Evolutionary conservation across 208 protist genomes (phyloP).

Genomic region (Trypanosoma platydactyli): DNA sequence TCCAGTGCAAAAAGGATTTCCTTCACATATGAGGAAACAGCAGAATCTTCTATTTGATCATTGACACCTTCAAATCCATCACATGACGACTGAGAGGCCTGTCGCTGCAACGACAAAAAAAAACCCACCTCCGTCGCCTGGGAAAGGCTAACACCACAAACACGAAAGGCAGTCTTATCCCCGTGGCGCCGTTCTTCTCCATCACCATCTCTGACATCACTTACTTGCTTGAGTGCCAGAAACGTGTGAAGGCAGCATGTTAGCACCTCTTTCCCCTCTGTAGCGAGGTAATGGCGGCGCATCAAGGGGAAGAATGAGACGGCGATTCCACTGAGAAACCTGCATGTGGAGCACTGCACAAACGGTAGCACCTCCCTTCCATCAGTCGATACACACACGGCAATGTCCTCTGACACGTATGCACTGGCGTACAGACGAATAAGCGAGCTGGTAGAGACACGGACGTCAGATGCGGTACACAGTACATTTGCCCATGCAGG

Average conservation of each 20-base stretch:
- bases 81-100: slow-evolving; percentile 1
- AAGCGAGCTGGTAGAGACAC: slow-evolving; percentile 15
- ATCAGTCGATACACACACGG: background rate
- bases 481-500: slow-evolving; percentile 16
- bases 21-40: slow-evolving; percentile 44
- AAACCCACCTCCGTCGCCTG: slow-evolving; percentile 67
- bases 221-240: slow-evolving; percentile 22
- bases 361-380: background rate
- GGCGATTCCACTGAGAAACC: slow-evolving; percentile 30
- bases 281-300: slow-evolving; percentile 55
- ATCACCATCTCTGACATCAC: slow-evolving; percentile 16
- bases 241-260: slow-evolving; percentile 11
- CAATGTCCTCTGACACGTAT: slow-evolving; percentile 4
- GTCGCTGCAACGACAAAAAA: slow-evolving; percentile 47
- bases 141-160: slow-evolving; percentile 52
- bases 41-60: slow-evolving; percentile 1
- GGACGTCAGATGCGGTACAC: background rate
- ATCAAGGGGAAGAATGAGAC: slow-evolving; percentile 39
- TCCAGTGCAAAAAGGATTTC: slow-evolving; percentile 63
- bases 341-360: slow-evolving; percentile 6
- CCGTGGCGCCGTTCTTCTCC: slow-evolving; percentile 1
- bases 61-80: background rate
- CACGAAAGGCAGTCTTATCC: slow-evolving; percentile 18
- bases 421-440: slow-evolving; percentile 5
- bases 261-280: slow-evolving; percentile 11